Percentiles rank a stretch among this genome's conserved stretches.
phyloP scores from a whole-genome alignment of 176 grass and related monocot species.

The Oryza brachyantha region DNA sequence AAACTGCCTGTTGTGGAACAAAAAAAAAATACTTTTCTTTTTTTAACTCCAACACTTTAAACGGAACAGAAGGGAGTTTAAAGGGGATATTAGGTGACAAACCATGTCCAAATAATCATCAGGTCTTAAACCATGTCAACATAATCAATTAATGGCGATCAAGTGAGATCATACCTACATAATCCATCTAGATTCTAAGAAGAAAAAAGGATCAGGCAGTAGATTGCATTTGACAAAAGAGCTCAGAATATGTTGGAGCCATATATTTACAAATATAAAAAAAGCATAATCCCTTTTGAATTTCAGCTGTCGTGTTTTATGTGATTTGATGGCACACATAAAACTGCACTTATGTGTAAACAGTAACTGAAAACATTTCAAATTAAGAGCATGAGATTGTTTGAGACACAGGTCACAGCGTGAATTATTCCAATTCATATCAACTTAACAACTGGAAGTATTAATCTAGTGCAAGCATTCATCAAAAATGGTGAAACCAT shows the following conservation, averaged over 20 bases:
- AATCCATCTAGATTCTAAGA: not conserved
- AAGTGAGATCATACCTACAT: constrained; percentile 11
- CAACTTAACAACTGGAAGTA: not conserved
- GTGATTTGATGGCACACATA: not conserved
- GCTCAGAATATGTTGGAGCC: not conserved
- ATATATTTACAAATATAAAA: not conserved
- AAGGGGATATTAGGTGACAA: not conserved
- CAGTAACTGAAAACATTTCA: not conserved
- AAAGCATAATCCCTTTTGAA: not conserved
- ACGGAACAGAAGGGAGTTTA: not conserved
- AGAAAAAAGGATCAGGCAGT: not conserved
- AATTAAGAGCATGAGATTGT: not conserved
- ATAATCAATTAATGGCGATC: not conserved
- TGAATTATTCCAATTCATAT: not conserved
- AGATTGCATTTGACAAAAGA: not conserved
- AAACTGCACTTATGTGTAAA: not conserved
- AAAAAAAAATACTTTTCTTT: not conserved
- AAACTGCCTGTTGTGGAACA: not conserved
- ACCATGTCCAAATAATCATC: not conserved
- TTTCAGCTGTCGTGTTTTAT: not conserved
- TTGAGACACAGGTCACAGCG: not conserved
- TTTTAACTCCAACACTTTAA: not conserved
- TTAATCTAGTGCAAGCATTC: not conserved
- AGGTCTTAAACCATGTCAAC: not conserved
- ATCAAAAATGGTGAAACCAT: not conserved